Evolutionary conservation across 2,329 filamentous ascomycete genomes (phyloP).

Genomic region (Alternaria dauci): DNA sequence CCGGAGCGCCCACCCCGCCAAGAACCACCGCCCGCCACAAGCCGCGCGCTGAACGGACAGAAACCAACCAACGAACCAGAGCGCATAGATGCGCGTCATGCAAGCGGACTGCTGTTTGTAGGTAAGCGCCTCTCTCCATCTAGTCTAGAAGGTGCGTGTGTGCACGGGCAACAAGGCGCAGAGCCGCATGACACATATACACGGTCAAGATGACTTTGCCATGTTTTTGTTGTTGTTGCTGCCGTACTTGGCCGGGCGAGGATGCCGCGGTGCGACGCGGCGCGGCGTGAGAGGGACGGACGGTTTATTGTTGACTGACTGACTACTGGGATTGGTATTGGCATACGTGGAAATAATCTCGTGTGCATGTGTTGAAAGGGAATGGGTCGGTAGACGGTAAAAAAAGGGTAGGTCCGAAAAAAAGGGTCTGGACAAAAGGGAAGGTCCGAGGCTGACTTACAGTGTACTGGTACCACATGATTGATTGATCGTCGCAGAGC

Average conservation of each 20-base stretch:
- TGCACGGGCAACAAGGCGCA: not conserved
- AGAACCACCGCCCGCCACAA: not conserved
- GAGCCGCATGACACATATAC: not conserved
- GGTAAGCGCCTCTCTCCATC: not conserved
- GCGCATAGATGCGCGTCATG: not conserved
- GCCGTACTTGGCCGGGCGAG: not conserved
- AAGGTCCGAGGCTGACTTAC: no score
- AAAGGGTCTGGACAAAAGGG: not conserved
- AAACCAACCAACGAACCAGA: not conserved
- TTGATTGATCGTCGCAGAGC: not conserved
- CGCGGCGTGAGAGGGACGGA: not conserved
- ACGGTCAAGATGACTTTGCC: no score
- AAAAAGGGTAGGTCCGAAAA: no score
- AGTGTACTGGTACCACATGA: no score
- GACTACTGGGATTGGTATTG: not conserved
- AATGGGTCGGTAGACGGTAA: not conserved
- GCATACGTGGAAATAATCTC: no score
- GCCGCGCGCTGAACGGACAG: not conserved
- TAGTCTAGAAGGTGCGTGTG: no score
- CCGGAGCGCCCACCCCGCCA: not conserved
- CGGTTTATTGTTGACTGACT: not conserved
- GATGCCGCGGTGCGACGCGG: no score
- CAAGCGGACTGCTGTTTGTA: constrained; percentile 1
- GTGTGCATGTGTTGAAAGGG: no score
- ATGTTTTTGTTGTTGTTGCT: no score